A percentile compares a stretch with the other conserved stretches of the same genome.
Conservation (phyloP, 1,284 basidiomycete species). For the Ceratobasidium theobromae region DNA sequence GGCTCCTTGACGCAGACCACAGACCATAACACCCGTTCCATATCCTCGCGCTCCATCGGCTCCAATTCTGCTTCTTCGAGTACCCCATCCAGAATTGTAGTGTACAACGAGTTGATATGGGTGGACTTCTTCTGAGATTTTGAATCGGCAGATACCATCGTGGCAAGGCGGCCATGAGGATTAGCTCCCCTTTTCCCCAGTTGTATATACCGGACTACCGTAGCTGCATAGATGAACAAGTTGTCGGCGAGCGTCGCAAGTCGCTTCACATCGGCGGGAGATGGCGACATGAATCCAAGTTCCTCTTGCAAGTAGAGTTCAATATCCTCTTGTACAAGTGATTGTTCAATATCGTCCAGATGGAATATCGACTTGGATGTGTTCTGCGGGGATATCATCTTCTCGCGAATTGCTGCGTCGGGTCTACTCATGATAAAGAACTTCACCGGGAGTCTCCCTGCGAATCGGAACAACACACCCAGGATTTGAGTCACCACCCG, state of each 20-base stretch:
- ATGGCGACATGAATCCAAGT: not conserved
- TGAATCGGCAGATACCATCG: not conserved
- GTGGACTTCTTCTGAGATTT: not conserved
- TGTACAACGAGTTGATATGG: not conserved
- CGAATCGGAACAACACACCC: not conserved
- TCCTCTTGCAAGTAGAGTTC: slow-evolving; percentile 8
- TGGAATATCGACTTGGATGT: not conserved
- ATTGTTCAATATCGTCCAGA: too few relatives aligned
- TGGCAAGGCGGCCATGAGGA: not conserved
- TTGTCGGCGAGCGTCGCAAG: not conserved
- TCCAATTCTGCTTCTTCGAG: not conserved
- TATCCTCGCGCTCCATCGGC: not conserved
- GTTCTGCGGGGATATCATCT: not conserved
- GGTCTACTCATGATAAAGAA: slow-evolving; percentile 1
- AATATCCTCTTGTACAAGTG: slow-evolving; percentile 30
- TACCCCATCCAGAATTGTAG: not conserved
- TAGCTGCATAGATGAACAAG: slow-evolving; percentile 30
- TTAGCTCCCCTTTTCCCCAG: not conserved
- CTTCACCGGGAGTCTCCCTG: not conserved
- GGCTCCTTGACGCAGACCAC: too few relatives aligned
- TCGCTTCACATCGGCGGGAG: too few relatives aligned
- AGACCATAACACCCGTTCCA: too few relatives aligned
- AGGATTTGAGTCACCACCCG: not conserved
- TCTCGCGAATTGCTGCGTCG: not conserved
- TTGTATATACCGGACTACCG: not conserved